Base-by-base conservation (phyloP, 1,284 basidiomycete species). In the Ceratobasidium sp. region DNA sequence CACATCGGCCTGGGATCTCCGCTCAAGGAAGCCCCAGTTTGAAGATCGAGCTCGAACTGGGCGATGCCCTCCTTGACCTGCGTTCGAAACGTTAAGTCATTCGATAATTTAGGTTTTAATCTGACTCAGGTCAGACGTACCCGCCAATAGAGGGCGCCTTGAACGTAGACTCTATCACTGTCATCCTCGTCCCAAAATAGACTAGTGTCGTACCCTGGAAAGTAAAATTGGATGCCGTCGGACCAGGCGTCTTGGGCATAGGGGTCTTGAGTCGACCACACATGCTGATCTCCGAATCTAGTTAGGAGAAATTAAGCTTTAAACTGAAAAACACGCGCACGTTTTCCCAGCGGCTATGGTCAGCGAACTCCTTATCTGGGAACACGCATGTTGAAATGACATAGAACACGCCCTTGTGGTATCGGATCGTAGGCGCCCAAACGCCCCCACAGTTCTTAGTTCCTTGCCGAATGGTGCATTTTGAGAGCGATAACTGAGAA, bases 361-460 rank as follows among this genome's bases (percentile, higher is more conserved):
- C 68, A 6, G 25, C 53, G 32, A 64, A 56, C 17, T 40, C 50
- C 35, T 42, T 34, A 49, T 70, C 69, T 1, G 57, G 53, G 29
- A 67, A 70, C 2, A 68, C 70, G 35, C 53, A 67, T 1, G 70
- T 70, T 22, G 55, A 53, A 35, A 49, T 40, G 25, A 70, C 70
- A 56, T 68, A 68, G 55, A 70, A 70, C 8, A 34, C 42, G 20
- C 70, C 70, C 2, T 60, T 50, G 54, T 68, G 62, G 38, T 68
- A 47, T 12, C 70, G 70, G 62, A 70, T 70, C 25, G 70, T 70
- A 10, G 70, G 50, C 31, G 70, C 70, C 53, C 64, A 70, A n/a
- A 70, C 34, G 2, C 70, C 70, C n/a, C 70, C 70, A 20, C 69
- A 49, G 57, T 57, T 55, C 25, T 60, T 54, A 8, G 57, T 64